A percentile compares a stretch with the other conserved stretches of the same genome.
Evolutionary conservation across 2,329 filamentous ascomycete genomes (phyloP).

Genomic region (Exophiala lecanii-corni): DNA sequence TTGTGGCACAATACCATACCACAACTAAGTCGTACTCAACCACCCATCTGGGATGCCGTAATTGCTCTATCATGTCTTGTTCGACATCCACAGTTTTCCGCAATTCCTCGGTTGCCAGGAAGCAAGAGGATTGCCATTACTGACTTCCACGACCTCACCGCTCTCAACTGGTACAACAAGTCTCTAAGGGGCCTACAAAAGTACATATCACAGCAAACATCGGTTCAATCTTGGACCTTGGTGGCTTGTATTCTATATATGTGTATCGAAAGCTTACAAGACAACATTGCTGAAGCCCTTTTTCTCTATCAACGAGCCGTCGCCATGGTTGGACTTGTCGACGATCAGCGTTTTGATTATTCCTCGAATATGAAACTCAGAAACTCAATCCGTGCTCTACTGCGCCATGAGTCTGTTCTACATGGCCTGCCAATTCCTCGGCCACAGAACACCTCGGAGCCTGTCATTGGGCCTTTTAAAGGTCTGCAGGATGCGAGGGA

Average conservation of each 20-base stretch:
- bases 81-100: background rate
- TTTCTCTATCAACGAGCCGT: constrained; percentile 1
- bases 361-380: background rate
- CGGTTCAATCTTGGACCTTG: background rate
- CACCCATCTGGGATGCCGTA: constrained; percentile 1
- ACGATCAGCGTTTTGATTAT: background rate
- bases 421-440: background rate
- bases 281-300: constrained; percentile 3
- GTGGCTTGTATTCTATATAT: constrained; percentile 6
- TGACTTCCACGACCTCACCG: background rate
- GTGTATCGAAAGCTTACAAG: constrained; percentile 11
- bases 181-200: background rate
- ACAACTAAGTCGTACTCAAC: background rate
- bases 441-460: background rate
- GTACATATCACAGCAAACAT: background rate
- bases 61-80: constrained; percentile 5
- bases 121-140: background rate
- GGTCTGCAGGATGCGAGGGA: background rate
- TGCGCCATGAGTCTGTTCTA: background rate
- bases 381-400: background rate
- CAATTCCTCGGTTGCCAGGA: background rate
- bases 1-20: constrained; percentile 6
- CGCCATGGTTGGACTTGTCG: background rate
- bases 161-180: background rate
- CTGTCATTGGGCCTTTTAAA: background rate